Conservation (phyloP, 1,284 basidiomycete genomes). For the Leccinum griseonigrum region DNA sequence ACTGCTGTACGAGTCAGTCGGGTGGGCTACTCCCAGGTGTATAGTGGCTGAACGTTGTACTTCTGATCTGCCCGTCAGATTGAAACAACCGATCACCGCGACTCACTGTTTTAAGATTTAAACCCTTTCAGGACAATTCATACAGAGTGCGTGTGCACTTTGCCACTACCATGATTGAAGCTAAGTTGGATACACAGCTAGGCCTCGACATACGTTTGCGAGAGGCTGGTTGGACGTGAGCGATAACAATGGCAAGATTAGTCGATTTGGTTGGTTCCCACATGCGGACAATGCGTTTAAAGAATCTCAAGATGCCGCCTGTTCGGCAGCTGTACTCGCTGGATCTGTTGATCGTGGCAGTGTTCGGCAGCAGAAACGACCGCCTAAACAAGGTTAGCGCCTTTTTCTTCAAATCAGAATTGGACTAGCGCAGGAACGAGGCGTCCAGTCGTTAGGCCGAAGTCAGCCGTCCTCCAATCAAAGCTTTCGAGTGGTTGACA, state of each 20-base stretch:
- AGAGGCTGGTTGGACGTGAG: background rate
- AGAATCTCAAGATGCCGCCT: too few species aligned
- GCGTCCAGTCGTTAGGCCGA: background rate
- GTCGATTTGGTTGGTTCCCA: constrained; percentile 1
- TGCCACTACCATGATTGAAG: background rate
- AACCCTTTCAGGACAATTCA: background rate
- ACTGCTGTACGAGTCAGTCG: background rate
- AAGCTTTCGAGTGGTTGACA: background rate
- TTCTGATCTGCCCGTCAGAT: constrained; percentile 7
- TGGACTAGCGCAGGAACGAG: constrained; percentile 1
- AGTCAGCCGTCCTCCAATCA: background rate
- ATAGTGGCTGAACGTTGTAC: constrained; percentile 6
- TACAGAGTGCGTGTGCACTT: background rate
- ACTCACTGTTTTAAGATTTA: constrained; percentile 9
- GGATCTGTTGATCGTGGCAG: background rate
- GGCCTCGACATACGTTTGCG: background rate
- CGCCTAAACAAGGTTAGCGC: background rate
- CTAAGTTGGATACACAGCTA: background rate
- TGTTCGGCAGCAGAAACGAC: background rate
- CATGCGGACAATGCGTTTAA: background rate
- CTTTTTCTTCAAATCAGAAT: background rate
- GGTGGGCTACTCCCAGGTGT: background rate
- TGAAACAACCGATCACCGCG: constrained; percentile 13
- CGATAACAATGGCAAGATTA: background rate
- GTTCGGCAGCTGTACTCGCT: background rate